These are phyloP conservation scores for Aspergillus brasiliensis DNA, from an alignment of 2,329 filamentous ascomycete genomes.

Conservation along the genomic window DNA sequence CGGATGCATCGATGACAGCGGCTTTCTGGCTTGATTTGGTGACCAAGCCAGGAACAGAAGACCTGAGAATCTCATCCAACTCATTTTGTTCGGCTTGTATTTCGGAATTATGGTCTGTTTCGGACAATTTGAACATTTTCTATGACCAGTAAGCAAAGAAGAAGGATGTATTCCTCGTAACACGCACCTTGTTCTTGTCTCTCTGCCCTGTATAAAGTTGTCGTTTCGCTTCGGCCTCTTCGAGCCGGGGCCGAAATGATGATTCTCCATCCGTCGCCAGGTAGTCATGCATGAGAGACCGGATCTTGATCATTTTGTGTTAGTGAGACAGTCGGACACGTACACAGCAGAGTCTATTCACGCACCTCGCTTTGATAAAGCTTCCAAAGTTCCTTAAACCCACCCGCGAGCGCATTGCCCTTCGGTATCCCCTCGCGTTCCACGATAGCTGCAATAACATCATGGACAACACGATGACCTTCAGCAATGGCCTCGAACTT, in stretches of 20 bases:
- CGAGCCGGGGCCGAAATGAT: slow-evolving; percentile 57
- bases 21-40: slow-evolving; percentile 64
- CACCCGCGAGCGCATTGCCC: slow-evolving; percentile 71
- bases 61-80: slow-evolving; percentile 82
- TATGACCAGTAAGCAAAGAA: slow-evolving; percentile 40
- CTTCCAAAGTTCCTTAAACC: slow-evolving; percentile 97
- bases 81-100: slow-evolving; percentile 85
- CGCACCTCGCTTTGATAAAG: slow-evolving; percentile 84
- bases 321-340: neutral
- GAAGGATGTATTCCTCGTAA: neutral
- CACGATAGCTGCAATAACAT: slow-evolving; percentile 83
- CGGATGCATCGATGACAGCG: slow-evolving; percentile 41
- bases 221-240: slow-evolving; percentile 52
- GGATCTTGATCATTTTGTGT: slow-evolving; percentile 58
- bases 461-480: slow-evolving; percentile 89
- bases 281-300: slow-evolving; percentile 91
- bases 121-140: slow-evolving; percentile 75
- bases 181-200: slow-evolving; percentile 51
- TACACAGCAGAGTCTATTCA: neutral
- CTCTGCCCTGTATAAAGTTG: slow-evolving; percentile 53
- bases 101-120: slow-evolving; percentile 76
- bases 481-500: slow-evolving; percentile 98
- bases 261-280: slow-evolving; percentile 86
- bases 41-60: slow-evolving; percentile 89
- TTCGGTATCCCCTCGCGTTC: slow-evolving; percentile 71